Conservation (phyloP, 805 yeast genomes). For the Metschnikowia gelsemii region DNA sequence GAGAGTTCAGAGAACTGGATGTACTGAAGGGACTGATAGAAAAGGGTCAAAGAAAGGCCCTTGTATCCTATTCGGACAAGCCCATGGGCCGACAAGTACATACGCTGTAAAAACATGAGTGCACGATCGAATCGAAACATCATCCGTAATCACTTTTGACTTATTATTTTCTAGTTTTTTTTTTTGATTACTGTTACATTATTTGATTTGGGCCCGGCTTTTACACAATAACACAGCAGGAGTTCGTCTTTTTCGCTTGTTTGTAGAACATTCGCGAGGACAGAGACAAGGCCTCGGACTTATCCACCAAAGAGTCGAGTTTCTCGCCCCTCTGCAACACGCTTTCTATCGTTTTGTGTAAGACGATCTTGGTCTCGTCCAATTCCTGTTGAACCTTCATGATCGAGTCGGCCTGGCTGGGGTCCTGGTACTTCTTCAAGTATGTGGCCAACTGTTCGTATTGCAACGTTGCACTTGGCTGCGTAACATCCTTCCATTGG, state of each 20-base stretch:
- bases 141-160: no score
- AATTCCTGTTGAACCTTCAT: constrained; percentile 97
- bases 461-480: constrained; percentile 45
- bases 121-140: no score
- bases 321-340: constrained; percentile 96
- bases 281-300: constrained; percentile 86
- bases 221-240: constrained; percentile 30
- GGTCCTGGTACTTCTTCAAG: constrained; percentile 88
- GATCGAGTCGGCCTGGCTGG: constrained; percentile 93
- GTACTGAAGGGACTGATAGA: no score
- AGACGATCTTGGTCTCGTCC: constrained; percentile 94
- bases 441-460: constrained; percentile 66
- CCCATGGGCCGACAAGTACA: background rate
- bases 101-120: constrained; percentile 4
- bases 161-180: no score
- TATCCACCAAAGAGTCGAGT: constrained; percentile 89
- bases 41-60: background rate
- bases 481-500: constrained; percentile 59
- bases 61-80: no score
- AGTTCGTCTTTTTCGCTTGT: constrained; percentile 80
- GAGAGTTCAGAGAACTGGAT: background rate
- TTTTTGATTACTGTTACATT: background rate
- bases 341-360: constrained; percentile 92
- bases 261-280: constrained; percentile 93
- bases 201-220: background rate